phyloP scores from a whole-genome alignment of 1,284 basidiomycete genomes.

The Ustilago lituana region DNA sequence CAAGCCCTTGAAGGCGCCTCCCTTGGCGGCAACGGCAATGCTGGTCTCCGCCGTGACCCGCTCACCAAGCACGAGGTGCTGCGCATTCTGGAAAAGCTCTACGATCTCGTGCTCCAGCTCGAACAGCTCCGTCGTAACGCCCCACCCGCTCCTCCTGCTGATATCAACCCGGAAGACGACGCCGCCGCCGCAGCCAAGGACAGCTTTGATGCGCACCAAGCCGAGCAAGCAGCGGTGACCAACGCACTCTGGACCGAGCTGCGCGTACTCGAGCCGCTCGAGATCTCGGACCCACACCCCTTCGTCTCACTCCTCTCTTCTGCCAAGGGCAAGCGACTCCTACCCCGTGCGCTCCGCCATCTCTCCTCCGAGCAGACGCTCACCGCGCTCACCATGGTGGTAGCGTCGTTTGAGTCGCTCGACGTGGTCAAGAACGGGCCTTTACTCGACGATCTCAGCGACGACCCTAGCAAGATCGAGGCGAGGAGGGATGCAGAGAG shows the following conservation, averaged over 20 bases:
- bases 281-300: conserved; percentile 95
- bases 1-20: conserved; percentile 60
- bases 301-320: conserved; percentile 91
- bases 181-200: conserved; percentile 23
- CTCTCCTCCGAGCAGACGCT: conserved; percentile 82
- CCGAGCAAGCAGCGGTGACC: conserved; percentile 47
- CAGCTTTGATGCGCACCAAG: conserved; percentile 33
- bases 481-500: conserved; percentile 76
- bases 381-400: conserved; percentile 86
- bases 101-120: conserved; percentile 82
- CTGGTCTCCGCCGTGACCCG: conserved; percentile 67
- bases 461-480: conserved; percentile 28
- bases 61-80: conserved; percentile 82
- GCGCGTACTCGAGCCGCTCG: conserved; percentile 87
- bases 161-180: conserved; percentile 68
- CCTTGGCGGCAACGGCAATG: conserved; percentile 70
- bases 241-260: conserved; percentile 79
- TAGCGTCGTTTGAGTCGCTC: conserved; percentile 91
- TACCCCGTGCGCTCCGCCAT: conserved; percentile 89
- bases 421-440: conserved; percentile 70
- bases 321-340: conserved; percentile 90
- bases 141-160: conserved; percentile 69
- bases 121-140: conserved; percentile 87
- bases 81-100: conserved; percentile 83
- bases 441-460: conserved; percentile 34